Evolutionary conservation across 208 protist genomes (phyloP), one percentile per base, ranked within the genome.

Genomic region (Kentomonas sorsogonicus): DNA sequence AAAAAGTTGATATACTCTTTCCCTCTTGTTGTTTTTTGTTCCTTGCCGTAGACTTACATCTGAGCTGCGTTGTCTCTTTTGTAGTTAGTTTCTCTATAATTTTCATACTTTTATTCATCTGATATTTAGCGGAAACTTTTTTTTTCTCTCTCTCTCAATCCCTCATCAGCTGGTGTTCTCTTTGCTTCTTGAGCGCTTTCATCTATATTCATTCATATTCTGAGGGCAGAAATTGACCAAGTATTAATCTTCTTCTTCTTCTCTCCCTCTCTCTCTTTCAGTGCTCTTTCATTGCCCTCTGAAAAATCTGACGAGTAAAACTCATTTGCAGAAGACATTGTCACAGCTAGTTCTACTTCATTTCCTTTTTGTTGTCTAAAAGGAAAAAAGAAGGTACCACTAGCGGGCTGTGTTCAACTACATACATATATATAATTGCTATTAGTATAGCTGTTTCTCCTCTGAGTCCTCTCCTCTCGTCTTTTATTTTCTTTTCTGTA

Each of bases 11-110:
- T n/a, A n/a, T n/a, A n/a, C n/a, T n/a, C n/a, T n/a, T n/a, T n/a
- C n/a, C n/a, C 11, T 53, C 43, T 43, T 36, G 9, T 30, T 36
- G 60, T 45, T 1, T 43, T 23, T 23, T 44, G 9, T 33, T 43
- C 60, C 1, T 50, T 27, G 33, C 16, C 13, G 50, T 26, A 43
- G 6, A 0, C 40, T 63, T 47, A 18, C 33, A 29, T 50, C n/a
- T 34, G 6, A 44, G 7, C 43, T 58, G 6, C 41, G 20, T 34
- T 61, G 29, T 55, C 13, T 31, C 53, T 25, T 0, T 58, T 51
- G 6, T 31, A 31, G 4, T 41, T 38, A 36, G 22, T 33, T 47
- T 50, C 4, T 18, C 16, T 50, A 31, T 39, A 7, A 15, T n/a
- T 60, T 60, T 34, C 26, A 43, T 29, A 29, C 16, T n/a, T 50